phyloP scores from a whole-genome alignment of 2,329 filamentous ascomycete species.

The Aspergillaceae sp. region DNA sequence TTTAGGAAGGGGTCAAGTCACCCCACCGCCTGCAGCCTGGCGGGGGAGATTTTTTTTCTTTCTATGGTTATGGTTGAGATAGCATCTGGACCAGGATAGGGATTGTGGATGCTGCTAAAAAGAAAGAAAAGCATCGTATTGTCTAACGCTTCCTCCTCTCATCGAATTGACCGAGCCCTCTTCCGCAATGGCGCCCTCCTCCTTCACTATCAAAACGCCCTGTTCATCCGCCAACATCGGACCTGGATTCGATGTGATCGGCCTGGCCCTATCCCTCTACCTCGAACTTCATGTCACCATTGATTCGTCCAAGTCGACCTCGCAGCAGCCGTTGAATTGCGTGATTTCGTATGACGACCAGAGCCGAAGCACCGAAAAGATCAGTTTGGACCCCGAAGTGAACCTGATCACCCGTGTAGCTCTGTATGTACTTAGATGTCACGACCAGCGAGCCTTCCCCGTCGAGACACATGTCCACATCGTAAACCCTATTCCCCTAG shows the following conservation, averaged over 20 bases:
- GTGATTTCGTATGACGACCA: slow-evolving; percentile 82
- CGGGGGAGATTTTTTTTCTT: too few relatives aligned
- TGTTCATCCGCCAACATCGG: slow-evolving; percentile 97
- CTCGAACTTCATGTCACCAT: slow-evolving; percentile 81
- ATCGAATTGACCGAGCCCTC: neutral
- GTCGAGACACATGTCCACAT: slow-evolving; percentile 84
- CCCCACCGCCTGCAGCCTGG: too few relatives aligned
- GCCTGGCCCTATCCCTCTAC: slow-evolving; percentile 86
- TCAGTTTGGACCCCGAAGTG: slow-evolving; percentile 71
- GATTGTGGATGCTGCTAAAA: too few relatives aligned
- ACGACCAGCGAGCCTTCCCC: slow-evolving; percentile 78
- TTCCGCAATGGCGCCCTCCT: slow-evolving; percentile 21
- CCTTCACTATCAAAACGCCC: slow-evolving; percentile 68
- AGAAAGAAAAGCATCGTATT: neutral
- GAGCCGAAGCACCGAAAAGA: slow-evolving; percentile 60
- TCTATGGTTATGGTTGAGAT: too few relatives aligned
- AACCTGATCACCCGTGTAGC: slow-evolving; percentile 94
- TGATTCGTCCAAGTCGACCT: slow-evolving; percentile 44
- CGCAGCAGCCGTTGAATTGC: slow-evolving; percentile 52
- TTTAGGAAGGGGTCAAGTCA: too few relatives aligned
- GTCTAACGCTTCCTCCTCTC: neutral
- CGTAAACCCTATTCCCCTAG: slow-evolving; percentile 88
- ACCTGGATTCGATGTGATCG: slow-evolving; percentile 93
- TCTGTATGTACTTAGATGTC: slow-evolving; percentile 87
- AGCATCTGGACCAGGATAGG: too few relatives aligned